Base-by-base conservation (phyloP, 768 basidiomycete species). In the Panaeolus cyanescens region DNA sequence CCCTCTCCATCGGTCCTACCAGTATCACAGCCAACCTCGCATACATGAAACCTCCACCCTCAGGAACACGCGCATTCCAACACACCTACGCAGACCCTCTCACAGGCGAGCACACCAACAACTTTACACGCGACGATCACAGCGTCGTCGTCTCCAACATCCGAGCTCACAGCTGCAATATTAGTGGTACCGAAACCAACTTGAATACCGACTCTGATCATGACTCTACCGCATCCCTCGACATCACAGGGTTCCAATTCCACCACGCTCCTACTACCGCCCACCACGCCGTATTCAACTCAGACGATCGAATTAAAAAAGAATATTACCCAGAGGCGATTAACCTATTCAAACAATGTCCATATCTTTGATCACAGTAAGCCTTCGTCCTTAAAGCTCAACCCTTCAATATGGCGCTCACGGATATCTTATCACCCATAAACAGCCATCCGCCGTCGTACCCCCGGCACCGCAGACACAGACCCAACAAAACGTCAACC, bases 311-410 rank as follows among this genome's bases (percentile, higher is more conserved):
- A n/a, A 80, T 90, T 32, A 65, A 77, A 65, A 65, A 63, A 42
- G 83, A 83, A 55, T 90, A 90, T 67, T 89, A 88, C 65, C 79
- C 81, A 0, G 88, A 90, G 71, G 83, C 83, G 65, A 74, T 79
- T 17, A 82, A 83, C 66, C 74, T 88, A 39, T 69, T 89, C 40
- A 88, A 89, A 75, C 69, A 82, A 60, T 57, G 84, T 86, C 8
- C 81, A 73, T 5, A 53, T 88, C 15, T 90, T 89, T 64, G 86
- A 88, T 65, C 87, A 88, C 67, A 88, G 87, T 85, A 60, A 58
- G 85, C 65, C 57, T 59, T 33, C 42, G n/a, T n/a, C n/a, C n/a
- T n/a, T n/a, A n/a, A n/a, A 59, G 28, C 58, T 7, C 19, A 45
- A 30, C 5, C 5, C 28, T 40, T n/a, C 25, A 2, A n/a, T 12